Percentiles rank a stretch among this genome's conserved stretches.
These are phyloP conservation scores for Madurella fahalii DNA, from an alignment of 2,329 filamentous ascomycete species.

Conservation along the genomic window DNA sequence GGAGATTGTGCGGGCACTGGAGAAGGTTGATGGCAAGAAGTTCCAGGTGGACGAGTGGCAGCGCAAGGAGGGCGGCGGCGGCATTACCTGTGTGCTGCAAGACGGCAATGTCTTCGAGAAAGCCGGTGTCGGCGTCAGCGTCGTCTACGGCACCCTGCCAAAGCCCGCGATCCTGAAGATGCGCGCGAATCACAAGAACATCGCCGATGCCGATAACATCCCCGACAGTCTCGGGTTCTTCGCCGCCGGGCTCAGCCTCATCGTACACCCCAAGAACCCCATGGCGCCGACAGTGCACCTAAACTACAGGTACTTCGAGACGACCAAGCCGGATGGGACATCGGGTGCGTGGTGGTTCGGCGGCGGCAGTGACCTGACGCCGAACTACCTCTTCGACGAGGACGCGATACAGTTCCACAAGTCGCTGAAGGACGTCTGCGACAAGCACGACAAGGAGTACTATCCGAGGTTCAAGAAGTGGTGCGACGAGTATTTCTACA, in stretches of 20 bases:
- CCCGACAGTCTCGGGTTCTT: constrained; percentile 89
- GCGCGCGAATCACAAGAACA: constrained; percentile 89
- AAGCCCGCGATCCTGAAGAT: constrained; percentile 86
- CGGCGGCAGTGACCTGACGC: constrained; percentile 89
- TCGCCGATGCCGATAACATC: constrained; percentile 57
- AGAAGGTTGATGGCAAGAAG: constrained; percentile 74
- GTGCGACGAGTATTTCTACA: constrained; percentile 96
- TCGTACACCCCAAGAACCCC: constrained; percentile 89
- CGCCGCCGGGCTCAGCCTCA: constrained; percentile 86
- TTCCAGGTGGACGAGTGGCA: constrained; percentile 87
- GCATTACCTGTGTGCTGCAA: constrained; percentile 90
- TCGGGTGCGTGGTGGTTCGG: constrained; percentile 97
- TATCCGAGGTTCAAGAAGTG: constrained; percentile 95
- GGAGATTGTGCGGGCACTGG: constrained; percentile 77
- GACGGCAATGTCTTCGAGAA: constrained; percentile 98
- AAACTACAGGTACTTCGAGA: constrained; percentile 99
- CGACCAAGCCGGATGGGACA: constrained; percentile 74
- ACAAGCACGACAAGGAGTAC: constrained; percentile 87
- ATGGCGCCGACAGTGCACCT: constrained; percentile 97
- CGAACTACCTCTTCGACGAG: constrained; percentile 91
- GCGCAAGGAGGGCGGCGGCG: constrained; percentile 83
- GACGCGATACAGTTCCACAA: constrained; percentile 96
- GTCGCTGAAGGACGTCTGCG: constrained; percentile 87
- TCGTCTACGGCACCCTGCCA: constrained; percentile 89
- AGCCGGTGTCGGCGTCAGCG: constrained; percentile 88